Conservation (phyloP, 768 basidiomycete species). For the Hebeloma cylindrosporum region DNA sequence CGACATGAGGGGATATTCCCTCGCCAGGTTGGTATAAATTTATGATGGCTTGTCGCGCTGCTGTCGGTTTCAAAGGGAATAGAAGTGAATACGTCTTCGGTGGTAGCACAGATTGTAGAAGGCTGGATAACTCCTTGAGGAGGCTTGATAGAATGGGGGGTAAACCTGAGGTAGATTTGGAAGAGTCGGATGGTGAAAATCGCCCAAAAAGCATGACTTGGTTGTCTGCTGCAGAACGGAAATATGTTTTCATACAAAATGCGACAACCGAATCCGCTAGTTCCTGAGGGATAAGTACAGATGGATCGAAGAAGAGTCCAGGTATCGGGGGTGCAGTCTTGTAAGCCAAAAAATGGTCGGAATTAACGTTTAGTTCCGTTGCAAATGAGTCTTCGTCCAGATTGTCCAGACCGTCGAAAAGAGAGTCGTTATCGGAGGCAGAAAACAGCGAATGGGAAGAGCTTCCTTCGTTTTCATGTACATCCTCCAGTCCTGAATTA, state of each 20-base stretch:
- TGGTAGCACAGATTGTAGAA: constrained; percentile 54
- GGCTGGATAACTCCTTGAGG: constrained; percentile 45
- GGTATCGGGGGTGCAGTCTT: constrained; percentile 55
- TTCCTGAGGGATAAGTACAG: constrained; percentile 47
- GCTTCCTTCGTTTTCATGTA: background rate
- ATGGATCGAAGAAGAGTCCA: constrained; percentile 63
- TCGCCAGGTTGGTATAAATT: constrained; percentile 89
- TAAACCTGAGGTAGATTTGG: constrained; percentile 40
- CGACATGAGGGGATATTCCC: constrained; percentile 88
- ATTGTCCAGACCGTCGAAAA: constrained; percentile 15
- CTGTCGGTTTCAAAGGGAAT: constrained; percentile 50
- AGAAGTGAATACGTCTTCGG: constrained; percentile 50
- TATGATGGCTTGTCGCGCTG: constrained; percentile 81
- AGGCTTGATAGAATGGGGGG: constrained; percentile 57
- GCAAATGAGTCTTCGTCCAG: background rate
- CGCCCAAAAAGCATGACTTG: constrained; percentile 89
- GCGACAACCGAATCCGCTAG: constrained; percentile 48
- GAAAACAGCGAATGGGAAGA: constrained; percentile 20
- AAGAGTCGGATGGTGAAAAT: constrained; percentile 14
- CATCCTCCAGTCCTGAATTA: constrained; percentile 11
- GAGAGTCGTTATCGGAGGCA: constrained; percentile 12
- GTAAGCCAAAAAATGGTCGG: constrained; percentile 22
- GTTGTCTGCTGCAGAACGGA: constrained; percentile 51
- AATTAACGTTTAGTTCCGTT: background rate
- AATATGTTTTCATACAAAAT: constrained; percentile 61